Conservation (phyloP, 768 basidiomycete species). For the Podaxis sp. region DNA sequence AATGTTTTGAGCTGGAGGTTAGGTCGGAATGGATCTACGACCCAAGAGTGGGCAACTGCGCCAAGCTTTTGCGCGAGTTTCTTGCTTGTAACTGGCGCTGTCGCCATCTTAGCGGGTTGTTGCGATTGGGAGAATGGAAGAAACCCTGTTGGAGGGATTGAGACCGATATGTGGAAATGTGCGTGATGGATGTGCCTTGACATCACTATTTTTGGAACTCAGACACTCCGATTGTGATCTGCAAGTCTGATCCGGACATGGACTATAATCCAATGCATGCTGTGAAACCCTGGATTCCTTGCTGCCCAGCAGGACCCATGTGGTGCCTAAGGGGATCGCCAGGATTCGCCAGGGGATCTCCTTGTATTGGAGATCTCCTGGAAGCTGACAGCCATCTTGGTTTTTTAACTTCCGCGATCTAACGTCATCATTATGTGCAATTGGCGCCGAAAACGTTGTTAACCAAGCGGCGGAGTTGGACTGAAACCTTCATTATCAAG, state of each 20-base stretch:
- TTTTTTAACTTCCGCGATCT: background rate
- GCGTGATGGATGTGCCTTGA: background rate
- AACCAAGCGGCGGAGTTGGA: background rate
- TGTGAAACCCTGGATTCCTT: constrained; percentile 8
- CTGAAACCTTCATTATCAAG: background rate
- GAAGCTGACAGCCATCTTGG: background rate
- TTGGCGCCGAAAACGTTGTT: background rate
- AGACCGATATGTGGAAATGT: background rate
- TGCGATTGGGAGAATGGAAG: background rate
- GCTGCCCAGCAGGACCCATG: background rate
- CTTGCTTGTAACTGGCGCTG: constrained; percentile 19
- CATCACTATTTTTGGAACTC: constrained; percentile 4
- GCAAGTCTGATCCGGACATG: background rate
- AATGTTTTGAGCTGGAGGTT: constrained; percentile 69
- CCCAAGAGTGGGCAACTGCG: constrained; percentile 59
- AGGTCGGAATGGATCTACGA: constrained; percentile 70
- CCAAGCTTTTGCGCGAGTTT: constrained; percentile 47
- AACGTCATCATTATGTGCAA: background rate
- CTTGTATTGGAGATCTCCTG: background rate
- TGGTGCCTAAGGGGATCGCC: background rate
- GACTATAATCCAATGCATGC: background rate
- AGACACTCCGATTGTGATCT: constrained; percentile 5
- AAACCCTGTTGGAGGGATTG: background rate
- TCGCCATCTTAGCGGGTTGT: constrained; percentile 12
- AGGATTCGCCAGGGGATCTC: background rate